Evolutionary conservation across 2,329 filamentous ascomycete genomes (phyloP), one percentile per base, ranked within the genome.

Genomic region (Cucurbitaria berberidis): DNA sequence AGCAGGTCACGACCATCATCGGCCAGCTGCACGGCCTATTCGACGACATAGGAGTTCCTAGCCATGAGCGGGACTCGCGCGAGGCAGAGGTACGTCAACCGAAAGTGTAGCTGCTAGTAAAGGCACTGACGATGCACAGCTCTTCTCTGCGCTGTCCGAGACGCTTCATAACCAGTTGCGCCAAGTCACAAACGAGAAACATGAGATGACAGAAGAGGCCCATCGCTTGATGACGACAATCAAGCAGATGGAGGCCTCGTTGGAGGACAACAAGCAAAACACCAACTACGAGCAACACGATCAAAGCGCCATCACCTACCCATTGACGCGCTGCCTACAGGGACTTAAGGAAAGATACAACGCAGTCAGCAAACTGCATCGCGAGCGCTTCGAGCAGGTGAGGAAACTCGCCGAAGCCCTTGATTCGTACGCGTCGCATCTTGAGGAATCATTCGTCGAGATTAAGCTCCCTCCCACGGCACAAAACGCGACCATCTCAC

Each of bases 11-110:
- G 64, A 91, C 86, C 69, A 97, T 96, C 72, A 92, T 98, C 74
- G 86, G 86, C 76, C 92, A 97, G 78, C 84, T 99, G 56, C 93
- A 98, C 77, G 90, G 89, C 62, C 85, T 98, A 52, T 99, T 97
- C 71, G 95, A 99, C 75, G 93, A 99, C 74, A 99, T 99, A 70
- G 95, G 95, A 53, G 90, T 99, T n/a, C 86, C 93, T 24, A 86
- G 81, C 69, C 92, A 96, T 86, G 95, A 98, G 76, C 89, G 95
- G 70, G 92, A 98, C 73, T 83, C 86, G 44, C 85, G 95, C 68
- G 93, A 98, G 74, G 85, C 90, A 73, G 91, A 97, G 86, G 93
- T 96, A 80, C 54, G 54, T 48, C 19, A 35, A 16, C 21, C 19
- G 8, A n/a, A 9, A 4, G 10, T 29, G 30, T 1, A 30, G 38